Conservation (phyloP, 2,329 filamentous ascomycete species). For the Penicillium sp. region DNA sequence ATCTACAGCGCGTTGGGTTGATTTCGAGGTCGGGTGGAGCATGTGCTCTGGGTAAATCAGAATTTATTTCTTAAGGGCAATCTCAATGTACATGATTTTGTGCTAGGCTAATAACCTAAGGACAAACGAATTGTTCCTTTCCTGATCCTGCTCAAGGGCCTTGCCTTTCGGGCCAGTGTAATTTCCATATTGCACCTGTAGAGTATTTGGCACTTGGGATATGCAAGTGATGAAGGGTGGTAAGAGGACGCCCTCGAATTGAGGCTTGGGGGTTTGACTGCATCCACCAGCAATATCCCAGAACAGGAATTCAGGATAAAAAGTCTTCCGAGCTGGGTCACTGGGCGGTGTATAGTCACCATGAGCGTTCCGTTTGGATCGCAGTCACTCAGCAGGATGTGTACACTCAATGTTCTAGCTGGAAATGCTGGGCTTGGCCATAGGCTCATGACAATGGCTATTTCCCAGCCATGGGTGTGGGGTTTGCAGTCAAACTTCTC, state of each 20-base stretch:
- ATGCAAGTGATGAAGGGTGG: not conserved
- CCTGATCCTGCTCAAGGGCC: not conserved
- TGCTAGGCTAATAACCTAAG: not conserved
- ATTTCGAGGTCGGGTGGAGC: not conserved
- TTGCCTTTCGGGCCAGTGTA: not conserved
- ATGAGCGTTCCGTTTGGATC: not conserved
- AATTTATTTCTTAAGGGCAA: not conserved
- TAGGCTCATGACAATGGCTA: not conserved
- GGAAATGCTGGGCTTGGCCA: not conserved
- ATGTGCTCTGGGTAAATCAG: not conserved
- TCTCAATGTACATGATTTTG: conserved; percentile 2
- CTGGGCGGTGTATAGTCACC: not conserved
- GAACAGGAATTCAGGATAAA: not conserved
- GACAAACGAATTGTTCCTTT: not conserved
- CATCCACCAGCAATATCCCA: not conserved
- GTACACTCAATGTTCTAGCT: not conserved
- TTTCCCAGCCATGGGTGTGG: not conserved
- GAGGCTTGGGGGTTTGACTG: not conserved
- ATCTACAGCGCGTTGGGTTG: not conserved
- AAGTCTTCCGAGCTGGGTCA: not conserved
- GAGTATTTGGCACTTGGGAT: not conserved
- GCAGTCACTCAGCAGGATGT: not conserved
- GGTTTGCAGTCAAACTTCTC: not conserved
- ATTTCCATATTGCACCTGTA: not conserved
- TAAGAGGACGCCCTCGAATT: not conserved